These are phyloP conservation scores for Bertia moriformis DNA, from an alignment of 2,329 filamentous ascomycete species.

Conservation along the genomic window DNA sequence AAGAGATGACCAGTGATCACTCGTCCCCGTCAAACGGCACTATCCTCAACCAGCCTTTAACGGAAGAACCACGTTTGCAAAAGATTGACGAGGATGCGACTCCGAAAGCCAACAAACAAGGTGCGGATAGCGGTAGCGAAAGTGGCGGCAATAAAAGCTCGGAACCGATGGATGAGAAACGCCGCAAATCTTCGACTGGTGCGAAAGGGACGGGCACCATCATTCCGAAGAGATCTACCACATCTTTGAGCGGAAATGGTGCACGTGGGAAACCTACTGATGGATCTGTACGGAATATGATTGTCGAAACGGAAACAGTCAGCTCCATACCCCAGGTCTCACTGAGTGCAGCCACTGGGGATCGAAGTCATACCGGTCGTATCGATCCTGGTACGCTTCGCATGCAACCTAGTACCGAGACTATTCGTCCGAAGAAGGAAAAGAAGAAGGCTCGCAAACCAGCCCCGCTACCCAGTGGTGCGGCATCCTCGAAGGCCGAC, in stretches of 20 bases:
- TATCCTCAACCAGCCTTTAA: not conserved
- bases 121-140: not conserved
- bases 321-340: constrained; percentile 49
- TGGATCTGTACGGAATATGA: constrained; percentile 37
- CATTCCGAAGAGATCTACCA: not conserved
- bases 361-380: constrained; percentile 21
- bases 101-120: not conserved
- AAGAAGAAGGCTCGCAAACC: constrained; percentile 42
- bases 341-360: constrained; percentile 34
- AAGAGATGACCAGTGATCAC: not conserved
- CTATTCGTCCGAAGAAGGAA: constrained; percentile 53
- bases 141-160: constrained; percentile 1
- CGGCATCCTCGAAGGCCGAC: constrained; percentile 54
- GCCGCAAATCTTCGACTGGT: not conserved
- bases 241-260: not conserved
- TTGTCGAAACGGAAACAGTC: constrained; percentile 57
- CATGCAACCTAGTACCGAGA: constrained; percentile 51
- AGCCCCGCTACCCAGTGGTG: constrained; percentile 9
- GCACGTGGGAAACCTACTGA: constrained; percentile 7
- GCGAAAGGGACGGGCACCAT: not conserved
- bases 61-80: not conserved
- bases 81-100: not conserved
- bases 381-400: constrained; percentile 22
- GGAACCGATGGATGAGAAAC: not conserved
- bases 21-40: not conserved